phyloP scores from a whole-genome alignment of 2,329 filamentous ascomycete species.

The Ophiostoma tasmaniense region DNA sequence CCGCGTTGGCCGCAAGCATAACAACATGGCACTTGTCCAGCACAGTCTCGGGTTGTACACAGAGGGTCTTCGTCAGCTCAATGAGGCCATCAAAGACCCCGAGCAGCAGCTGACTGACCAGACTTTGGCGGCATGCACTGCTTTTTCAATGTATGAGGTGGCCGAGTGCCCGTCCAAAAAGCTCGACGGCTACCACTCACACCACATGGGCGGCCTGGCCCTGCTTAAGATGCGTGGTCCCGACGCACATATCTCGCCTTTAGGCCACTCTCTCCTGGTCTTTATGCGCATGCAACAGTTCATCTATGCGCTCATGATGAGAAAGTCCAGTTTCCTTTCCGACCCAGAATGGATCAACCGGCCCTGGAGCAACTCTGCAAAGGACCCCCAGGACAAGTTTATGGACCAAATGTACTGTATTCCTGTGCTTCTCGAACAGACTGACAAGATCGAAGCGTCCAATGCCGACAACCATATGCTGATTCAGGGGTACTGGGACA shows the following conservation, averaged over 20 bases:
- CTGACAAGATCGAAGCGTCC: constrained; percentile 7
- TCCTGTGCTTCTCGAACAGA: constrained; percentile 16
- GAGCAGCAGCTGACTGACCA: constrained; percentile 14
- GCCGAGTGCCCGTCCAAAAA: constrained; percentile 20
- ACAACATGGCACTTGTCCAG: constrained; percentile 15
- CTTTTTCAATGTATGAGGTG: constrained; percentile 22
- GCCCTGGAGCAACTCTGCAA: constrained; percentile 18
- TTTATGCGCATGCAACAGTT: constrained; percentile 22
- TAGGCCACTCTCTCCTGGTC: constrained; percentile 21
- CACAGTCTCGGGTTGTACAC: constrained; percentile 20
- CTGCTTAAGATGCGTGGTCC: constrained; percentile 22
- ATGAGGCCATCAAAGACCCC: constrained; percentile 17
- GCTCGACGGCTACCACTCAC: constrained; percentile 19
- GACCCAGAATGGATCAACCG: constrained; percentile 18
- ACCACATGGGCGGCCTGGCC: constrained; percentile 21
- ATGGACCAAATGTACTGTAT: constrained; percentile 22
- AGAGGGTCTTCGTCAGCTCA: constrained; percentile 16
- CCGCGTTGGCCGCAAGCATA: constrained; percentile 15
- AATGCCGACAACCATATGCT: neutral
- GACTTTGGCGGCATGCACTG: constrained; percentile 21
- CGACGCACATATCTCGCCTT: constrained; percentile 15
- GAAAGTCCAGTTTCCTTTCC: constrained; percentile 19
- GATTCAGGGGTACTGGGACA: constrained; percentile 6
- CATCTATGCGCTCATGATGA: constrained; percentile 17
- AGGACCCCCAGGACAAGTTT: constrained; percentile 22